Evolutionary conservation across 2,329 filamentous ascomycete species (phyloP).

Genomic region (Sarocladium brachiariae): DNA sequence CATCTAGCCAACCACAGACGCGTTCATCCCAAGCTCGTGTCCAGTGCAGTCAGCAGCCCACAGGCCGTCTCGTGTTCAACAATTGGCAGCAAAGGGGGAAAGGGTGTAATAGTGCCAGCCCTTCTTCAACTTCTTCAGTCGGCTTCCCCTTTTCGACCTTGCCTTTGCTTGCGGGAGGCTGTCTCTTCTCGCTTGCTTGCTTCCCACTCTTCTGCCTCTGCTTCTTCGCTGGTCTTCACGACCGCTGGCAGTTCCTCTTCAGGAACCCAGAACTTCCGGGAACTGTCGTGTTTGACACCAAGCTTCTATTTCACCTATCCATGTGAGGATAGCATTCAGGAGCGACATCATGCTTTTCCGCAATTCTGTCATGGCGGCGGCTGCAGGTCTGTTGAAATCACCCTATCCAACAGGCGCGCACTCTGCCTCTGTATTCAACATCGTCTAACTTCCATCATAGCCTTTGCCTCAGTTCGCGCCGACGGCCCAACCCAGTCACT

Average conservation of each 20-base stretch:
- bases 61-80: constrained; percentile 5
- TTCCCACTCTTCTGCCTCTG: background rate
- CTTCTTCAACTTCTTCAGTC: background rate
- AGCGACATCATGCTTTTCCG: constrained; percentile 9
- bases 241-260: background rate
- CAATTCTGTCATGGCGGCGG: constrained; percentile 6
- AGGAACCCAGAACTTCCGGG: background rate
- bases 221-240: too few relatives aligned
- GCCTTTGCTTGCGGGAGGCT: background rate
- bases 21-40: background rate
- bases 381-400: constrained; percentile 5
- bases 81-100: constrained; percentile 4
- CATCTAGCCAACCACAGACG: background rate
- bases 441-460: constrained; percentile 8
- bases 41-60: background rate
- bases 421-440: background rate
- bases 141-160: background rate
- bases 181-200: background rate
- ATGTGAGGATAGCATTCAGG: background rate
- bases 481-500: constrained; percentile 29
- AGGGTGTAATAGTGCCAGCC: background rate
- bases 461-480: constrained; percentile 17
- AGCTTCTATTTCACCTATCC: too few relatives aligned
- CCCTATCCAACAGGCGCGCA: background rate
- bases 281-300: too few relatives aligned